A percentile compares a stretch with the other conserved stretches of the same genome.
phyloP scores from a whole-genome alignment of 768 basidiomycete species.

The Pulveroboletus ravenelii region DNA sequence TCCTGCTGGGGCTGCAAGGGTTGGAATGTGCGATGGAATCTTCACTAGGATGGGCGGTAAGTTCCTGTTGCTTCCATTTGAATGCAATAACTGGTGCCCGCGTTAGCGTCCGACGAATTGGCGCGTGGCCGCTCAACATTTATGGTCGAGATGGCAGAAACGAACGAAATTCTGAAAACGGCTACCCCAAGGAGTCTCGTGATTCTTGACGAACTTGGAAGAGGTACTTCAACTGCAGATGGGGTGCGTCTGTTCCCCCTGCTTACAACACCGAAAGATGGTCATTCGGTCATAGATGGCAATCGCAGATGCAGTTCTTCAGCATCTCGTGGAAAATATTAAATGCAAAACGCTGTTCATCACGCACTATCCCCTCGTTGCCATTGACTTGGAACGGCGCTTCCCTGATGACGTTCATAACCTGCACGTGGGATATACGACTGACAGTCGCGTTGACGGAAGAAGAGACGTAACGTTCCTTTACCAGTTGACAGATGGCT shows the following conservation, averaged over 20 bases:
- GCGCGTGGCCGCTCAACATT: constrained; percentile 87
- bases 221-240: constrained; percentile 91
- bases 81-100: not conserved
- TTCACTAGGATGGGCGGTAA: constrained; percentile 86
- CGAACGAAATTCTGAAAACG: constrained; percentile 78
- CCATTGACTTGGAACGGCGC: constrained; percentile 55
- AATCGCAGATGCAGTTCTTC: constrained; percentile 76
- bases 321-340: constrained; percentile 56
- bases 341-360: constrained; percentile 84
- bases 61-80: constrained; percentile 16
- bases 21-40: constrained; percentile 81
- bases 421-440: constrained; percentile 81
- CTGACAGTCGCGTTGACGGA: constrained; percentile 66
- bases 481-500: constrained; percentile 67
- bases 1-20: constrained; percentile 67
- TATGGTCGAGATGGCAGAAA: constrained; percentile 96
- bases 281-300: constrained; percentile 56
- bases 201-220: constrained; percentile 84
- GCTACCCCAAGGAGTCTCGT: constrained; percentile 77
- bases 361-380: constrained; percentile 89
- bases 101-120: constrained; percentile 79
- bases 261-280: not conserved
- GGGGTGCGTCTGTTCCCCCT: constrained; percentile 45
- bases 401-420: constrained; percentile 65
- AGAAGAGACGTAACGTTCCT: constrained; percentile 81